These are phyloP conservation scores for Cyclocybe cylindracea DNA, from an alignment of 768 basidiomycete genomes.

Conservation along the genomic window DNA sequence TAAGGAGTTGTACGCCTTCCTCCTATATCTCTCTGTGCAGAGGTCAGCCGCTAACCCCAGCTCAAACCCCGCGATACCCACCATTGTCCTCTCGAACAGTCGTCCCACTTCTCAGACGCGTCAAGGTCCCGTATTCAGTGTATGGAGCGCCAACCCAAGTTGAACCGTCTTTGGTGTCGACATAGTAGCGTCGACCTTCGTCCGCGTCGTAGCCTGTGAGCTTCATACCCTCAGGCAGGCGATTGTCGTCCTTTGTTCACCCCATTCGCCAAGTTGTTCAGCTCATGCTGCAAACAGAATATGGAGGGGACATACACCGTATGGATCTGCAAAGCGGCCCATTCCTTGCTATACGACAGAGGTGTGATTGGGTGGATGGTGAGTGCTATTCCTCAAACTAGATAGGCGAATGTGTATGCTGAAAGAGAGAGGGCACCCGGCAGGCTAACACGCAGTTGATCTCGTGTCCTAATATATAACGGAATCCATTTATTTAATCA, in stretches of 20 bases:
- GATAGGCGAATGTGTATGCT: no score
- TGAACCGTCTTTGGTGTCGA: conserved; percentile 6
- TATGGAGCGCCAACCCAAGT: conserved; percentile 8
- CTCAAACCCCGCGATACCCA: not conserved
- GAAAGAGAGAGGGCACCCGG: no score
- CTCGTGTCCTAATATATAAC: no score
- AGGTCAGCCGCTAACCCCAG: not conserved
- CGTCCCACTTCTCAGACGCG: not conserved
- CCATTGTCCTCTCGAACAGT: not conserved
- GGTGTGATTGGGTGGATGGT: no score
- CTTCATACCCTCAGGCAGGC: conserved; percentile 10
- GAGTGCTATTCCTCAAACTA: no score
- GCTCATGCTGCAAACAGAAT: not conserved
- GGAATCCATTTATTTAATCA: no score
- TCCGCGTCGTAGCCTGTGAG: conserved; percentile 13
- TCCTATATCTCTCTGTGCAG: not conserved
- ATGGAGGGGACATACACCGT: no score
- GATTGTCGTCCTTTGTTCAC: not conserved
- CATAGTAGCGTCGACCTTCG: conserved; percentile 4
- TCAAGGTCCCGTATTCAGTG: conserved; percentile 2
- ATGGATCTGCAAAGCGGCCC: no score
- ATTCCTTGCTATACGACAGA: no score
- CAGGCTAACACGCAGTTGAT: no score
- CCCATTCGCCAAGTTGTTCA: not conserved
- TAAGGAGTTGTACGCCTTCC: not conserved